Base-by-base conservation (phyloP, 2,329 filamentous ascomycete species). In the Aspergillus spinulosporus region DNA sequence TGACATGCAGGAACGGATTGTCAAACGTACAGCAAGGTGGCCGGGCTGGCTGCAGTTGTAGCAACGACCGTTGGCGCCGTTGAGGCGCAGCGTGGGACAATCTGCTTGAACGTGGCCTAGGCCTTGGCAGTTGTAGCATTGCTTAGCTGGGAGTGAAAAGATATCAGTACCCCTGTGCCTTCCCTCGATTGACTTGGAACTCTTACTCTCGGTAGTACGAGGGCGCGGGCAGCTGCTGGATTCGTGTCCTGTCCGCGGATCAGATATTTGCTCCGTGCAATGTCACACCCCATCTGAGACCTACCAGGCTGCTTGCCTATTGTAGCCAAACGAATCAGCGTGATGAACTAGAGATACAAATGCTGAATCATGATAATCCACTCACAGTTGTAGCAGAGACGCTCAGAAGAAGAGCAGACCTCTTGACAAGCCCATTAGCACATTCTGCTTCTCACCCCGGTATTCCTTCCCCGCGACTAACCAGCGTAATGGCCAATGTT, bases 81-180 rank as follows among this genome's bases (percentile, higher is more conserved):
- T 96, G 75, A 99, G 78, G 67, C 94, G 91, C 63, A 99, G 85
- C 61, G 94, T 97, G 69, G 94, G 94, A 84, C 94, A 99, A 77
- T 99, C 94, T 67, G 94, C 94, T 82, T 99, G 94, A 69, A 99
- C 94, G 75, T 99, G 94, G 65, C 94, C 94, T 60, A 97, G 85
- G 58, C 94, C 94, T 82, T 97, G 94, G 84, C 94, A 99, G 81
- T 97, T 94, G 77, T 99, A 99, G 86, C 94, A 99, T 83, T 99
- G 94, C 87, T 99, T 99, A 52, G 92, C 92, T 87, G 68, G 46
- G 59, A 54, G 50, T 32, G 48, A 29, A 58, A 26, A 59, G 62
- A 64, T 52, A 59, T 64, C 44, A 66, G 59, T 37, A 42, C 40
- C 51, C 42, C 40, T 50, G 56, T 43, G 54, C 57, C 45, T 47